phyloP scores from a whole-genome alignment of 2,329 filamentous ascomycete species.

The Apiospora arundinis region DNA sequence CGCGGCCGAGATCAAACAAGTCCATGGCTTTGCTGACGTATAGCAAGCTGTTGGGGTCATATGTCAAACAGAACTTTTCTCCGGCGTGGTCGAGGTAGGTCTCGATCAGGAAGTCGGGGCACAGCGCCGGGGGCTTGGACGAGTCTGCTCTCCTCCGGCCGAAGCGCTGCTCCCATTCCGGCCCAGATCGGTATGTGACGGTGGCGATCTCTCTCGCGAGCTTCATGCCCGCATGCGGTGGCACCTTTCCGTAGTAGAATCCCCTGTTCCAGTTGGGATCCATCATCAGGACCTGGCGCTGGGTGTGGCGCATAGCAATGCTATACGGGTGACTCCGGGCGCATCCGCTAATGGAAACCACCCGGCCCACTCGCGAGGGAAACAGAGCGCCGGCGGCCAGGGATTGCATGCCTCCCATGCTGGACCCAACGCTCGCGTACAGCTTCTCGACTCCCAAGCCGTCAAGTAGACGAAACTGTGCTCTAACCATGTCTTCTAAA shows the following conservation, averaged over 20 bases:
- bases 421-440: conserved; percentile 91
- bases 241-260: conserved; percentile 88
- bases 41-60: conserved; percentile 92
- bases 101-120: conserved; percentile 96
- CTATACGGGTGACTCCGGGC: conserved; percentile 96
- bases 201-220: conserved; percentile 96
- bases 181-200: conserved; percentile 94
- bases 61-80: conserved; percentile 97
- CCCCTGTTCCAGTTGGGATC: conserved; percentile 96
- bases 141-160: conserved; percentile 86
- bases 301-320: conserved; percentile 97
- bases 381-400: conserved; percentile 86
- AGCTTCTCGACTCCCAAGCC: conserved; percentile 76
- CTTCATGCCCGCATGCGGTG: conserved; percentile 97
- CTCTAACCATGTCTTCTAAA: conserved; percentile 96
- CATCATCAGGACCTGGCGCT: conserved; percentile 98
- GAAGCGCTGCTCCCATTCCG: conserved; percentile 97
- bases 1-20: conserved; percentile 85
- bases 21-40: conserved; percentile 99
- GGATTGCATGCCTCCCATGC: conserved; percentile 99
- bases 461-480: conserved; percentile 90
- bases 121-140: conserved; percentile 87
- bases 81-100: conserved; percentile 98
- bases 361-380: conserved; percentile 78
- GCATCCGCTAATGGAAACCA: conserved; percentile 92